Percentiles rank a stretch among this genome's conserved stretches.
phyloP scores from a whole-genome alignment of 2,329 filamentous ascomycete genomes.

The Sporothrix humicola region DNA sequence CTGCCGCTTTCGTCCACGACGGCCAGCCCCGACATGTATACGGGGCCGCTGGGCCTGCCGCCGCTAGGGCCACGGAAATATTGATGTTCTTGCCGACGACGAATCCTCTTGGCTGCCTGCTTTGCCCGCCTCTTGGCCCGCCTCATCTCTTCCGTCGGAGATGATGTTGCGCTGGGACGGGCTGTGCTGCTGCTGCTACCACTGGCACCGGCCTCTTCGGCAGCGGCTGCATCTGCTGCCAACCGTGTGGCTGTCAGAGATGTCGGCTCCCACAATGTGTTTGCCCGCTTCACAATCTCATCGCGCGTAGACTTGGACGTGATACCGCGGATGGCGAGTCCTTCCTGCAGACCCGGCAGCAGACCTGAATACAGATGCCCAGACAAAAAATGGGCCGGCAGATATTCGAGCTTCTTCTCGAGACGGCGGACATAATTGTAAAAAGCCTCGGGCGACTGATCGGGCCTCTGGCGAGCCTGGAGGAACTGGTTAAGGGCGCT shows the following conservation, averaged over 20 bases:
- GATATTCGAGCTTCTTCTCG: constrained; percentile 6
- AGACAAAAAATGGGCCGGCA: constrained; percentile 4
- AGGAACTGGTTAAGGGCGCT: neutral
- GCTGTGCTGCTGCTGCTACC: neutral
- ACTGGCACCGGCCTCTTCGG: neutral
- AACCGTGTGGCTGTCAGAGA: neutral
- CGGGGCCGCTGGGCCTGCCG: neutral
- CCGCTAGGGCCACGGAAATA: neutral
- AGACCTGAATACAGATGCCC: neutral
- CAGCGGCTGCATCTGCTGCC: neutral
- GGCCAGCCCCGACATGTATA: neutral
- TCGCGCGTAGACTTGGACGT: neutral
- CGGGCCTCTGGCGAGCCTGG: neutral
- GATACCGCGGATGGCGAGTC: neutral
- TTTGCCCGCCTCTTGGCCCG: neutral
- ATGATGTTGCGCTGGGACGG: neutral
- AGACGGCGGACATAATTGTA: neutral
- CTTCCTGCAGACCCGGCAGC: neutral
- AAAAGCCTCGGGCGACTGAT: neutral
- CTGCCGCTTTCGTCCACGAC: neutral
- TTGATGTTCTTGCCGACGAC: neutral
- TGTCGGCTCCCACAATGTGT: neutral
- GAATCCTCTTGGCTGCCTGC: neutral
- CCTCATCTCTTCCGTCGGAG: neutral
- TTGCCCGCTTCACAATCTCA: constrained; percentile 1